These are phyloP conservation scores for Kluyveromyces wickerhamii DNA, from an alignment of 805 yeast species.

Conservation along the genomic window DNA sequence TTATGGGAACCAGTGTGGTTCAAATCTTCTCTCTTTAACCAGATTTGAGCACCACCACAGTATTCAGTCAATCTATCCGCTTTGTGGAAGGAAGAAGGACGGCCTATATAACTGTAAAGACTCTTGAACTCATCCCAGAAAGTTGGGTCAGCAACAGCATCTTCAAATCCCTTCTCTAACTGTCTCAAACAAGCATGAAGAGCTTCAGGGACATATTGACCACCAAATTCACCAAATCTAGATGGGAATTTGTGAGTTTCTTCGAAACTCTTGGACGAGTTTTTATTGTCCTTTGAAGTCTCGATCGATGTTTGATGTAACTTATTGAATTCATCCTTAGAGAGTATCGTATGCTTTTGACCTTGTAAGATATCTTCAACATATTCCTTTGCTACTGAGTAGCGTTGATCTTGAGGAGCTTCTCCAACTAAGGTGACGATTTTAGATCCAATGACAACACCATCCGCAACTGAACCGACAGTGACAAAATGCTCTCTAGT, in stretches of 20 bases:
- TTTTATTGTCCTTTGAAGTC: conserved; percentile 15
- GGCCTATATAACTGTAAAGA: conserved; percentile 86
- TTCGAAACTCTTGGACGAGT: conserved; percentile 32
- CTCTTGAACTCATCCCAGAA: conserved; percentile 91
- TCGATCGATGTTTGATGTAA: conserved; percentile 25
- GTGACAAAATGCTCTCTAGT: conserved; percentile 82
- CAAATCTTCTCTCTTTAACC: conserved; percentile 96
- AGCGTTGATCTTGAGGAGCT: conserved; percentile 51
- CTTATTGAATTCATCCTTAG: conserved; percentile 32
- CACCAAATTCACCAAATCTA: conserved; percentile 92
- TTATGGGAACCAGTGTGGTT: conserved; percentile 87
- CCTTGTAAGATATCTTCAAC: conserved; percentile 63
- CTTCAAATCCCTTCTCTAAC: conserved; percentile 80
- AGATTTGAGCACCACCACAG: conserved; percentile 92
- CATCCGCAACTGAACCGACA: conserved; percentile 81
- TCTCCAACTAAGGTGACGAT: conserved; percentile 64
- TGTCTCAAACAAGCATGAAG: conserved; percentile 85
- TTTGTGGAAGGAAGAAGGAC: conserved; percentile 87
- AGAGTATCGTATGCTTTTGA: conserved; percentile 31
- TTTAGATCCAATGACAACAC: conserved; percentile 93
- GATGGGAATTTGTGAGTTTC: conserved; percentile 65
- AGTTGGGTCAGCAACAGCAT: conserved; percentile 77
- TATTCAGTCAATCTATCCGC: conserved; percentile 86
- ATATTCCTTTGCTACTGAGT: conserved; percentile 55
- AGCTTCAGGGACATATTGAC: conserved; percentile 97